Base-by-base conservation (phyloP, 306 rosid species). In the Begonia loranthoides region DNA sequence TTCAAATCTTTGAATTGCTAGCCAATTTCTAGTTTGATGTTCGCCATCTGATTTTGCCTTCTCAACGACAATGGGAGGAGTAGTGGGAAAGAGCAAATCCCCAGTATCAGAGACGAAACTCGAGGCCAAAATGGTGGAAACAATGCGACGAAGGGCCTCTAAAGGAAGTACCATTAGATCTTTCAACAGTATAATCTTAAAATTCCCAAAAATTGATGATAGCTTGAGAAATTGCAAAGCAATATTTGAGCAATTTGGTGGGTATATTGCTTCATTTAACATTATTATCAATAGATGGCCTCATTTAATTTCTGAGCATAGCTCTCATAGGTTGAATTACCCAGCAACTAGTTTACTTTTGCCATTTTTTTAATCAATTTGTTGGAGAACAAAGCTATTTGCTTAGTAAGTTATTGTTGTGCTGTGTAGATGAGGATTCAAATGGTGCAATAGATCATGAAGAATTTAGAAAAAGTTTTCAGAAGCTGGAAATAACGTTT, bases 171-270 rank as follows among this genome's bases (percentile, higher is more conserved):
- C 77, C 12, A 66, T 78, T 67, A 90, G 70, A 66, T 86, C 99
- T 12, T 86, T 90, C 72, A 73, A 90, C 72, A 65, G 70, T 65
- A 59, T 90, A 58, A 83, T 90, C 75, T 73, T 90, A 76, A 86
- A 90, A 54, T 90, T 90, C 56, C 95, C 87, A 22, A 90, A 90
- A 79, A 82, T 90, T 21, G 99, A 86, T 21, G 92, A 74, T 64
- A 90, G 79, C 74, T 75, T 90, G 21, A 70, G 92, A 65, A 90
- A 76, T 49, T 90, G 99, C 86, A 76, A 71, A 73, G 70, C 71
- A 50, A 82, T 67, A 62, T 90, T 82, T 49, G 64, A 82, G 76
- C 76, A 76, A 65, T 90, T 90, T 58, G 99, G 97, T 89, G 58
- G 63, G 87, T 66, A 53, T 52, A 17, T 50, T 16, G 22, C 22